These are phyloP conservation scores for Lobosporangium transversale DNA, from an alignment of 192 early-diverging fungal species.

Conservation along the genomic window DNA sequence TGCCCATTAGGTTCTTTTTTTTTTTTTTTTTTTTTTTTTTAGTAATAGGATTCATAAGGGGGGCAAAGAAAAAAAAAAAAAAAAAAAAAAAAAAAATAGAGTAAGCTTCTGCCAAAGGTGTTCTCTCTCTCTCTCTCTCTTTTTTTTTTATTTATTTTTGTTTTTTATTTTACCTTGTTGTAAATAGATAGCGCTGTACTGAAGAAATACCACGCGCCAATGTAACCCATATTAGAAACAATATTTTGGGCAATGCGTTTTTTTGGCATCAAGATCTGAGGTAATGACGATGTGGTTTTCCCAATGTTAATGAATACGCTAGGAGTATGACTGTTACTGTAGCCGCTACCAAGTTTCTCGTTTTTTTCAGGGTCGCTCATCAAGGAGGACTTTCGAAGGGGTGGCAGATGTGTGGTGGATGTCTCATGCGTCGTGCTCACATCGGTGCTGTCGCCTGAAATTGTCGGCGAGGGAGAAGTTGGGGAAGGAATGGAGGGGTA, in stretches of 20 bases:
- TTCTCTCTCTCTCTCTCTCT: neutral
- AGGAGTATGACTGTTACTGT: slow-evolving; percentile 7
- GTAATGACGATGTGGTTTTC: slow-evolving; percentile 25
- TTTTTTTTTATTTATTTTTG: neutral
- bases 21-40: neutral
- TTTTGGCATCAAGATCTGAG: slow-evolving; percentile 50
- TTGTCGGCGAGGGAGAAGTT: neutral
- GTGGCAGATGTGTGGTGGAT: slow-evolving; percentile 2
- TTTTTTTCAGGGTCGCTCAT: slow-evolving; percentile 10
- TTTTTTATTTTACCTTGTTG: slow-evolving; percentile 68
- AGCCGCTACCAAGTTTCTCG: neutral
- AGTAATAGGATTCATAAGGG: no score
- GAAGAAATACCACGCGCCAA: slow-evolving; percentile 77
- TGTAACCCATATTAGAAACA: slow-evolving; percentile 55
- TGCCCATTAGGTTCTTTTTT: slow-evolving; percentile 71
- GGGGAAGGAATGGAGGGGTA: slow-evolving; percentile 13
- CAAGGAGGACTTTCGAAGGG: slow-evolving; percentile 11
- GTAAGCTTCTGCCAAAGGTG: neutral
- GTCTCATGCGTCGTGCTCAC: neutral
- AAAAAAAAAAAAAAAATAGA: neutral
- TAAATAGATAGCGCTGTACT: slow-evolving; percentile 81
- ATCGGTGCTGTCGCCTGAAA: neutral
- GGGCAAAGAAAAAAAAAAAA: no score
- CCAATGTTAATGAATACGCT: slow-evolving; percentile 51
- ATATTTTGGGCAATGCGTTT: slow-evolving; percentile 40